These are phyloP conservation scores for Aspergillus incahuasiensis DNA, from an alignment of 495 filamentous ascomycete genomes.

Conservation along the genomic window DNA sequence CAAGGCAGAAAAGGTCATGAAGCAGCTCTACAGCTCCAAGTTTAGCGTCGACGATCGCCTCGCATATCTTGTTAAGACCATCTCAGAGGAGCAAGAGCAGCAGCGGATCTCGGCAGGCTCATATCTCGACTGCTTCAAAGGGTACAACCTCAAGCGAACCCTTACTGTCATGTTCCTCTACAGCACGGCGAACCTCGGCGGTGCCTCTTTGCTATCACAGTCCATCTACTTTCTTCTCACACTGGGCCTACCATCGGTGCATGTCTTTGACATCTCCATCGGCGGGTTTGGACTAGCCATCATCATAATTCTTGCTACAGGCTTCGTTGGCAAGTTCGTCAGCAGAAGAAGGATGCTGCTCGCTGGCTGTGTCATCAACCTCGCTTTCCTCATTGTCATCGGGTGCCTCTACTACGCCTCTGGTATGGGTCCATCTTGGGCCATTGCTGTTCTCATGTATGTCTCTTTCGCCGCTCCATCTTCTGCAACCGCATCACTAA, in stretches of 20 bases:
- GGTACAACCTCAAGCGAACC: constrained; percentile 4
- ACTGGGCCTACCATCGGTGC: neutral
- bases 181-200: neutral
- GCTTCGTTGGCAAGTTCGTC: neutral
- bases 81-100: constrained; percentile 1
- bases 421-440: constrained; percentile 1
- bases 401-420: neutral
- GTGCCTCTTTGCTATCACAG: constrained; percentile 3
- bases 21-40: neutral
- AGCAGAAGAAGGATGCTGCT: neutral
- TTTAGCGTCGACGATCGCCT: neutral
- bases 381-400: neutral
- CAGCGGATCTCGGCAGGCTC: neutral
- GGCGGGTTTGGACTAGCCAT: constrained; percentile 2
- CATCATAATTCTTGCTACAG: neutral
- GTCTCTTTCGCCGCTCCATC: neutral
- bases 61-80: neutral
- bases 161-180: constrained; percentile 4
- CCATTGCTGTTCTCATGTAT: constrained; percentile 5
- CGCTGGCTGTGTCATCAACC: neutral
- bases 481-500: neutral
- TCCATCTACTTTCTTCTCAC: constrained; percentile 7
- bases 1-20: neutral
- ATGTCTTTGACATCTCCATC: constrained; percentile 4
- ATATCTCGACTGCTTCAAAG: neutral